phyloP scores from a whole-genome alignment of 2,329 filamentous ascomycete genomes.

The Grosmannia huntii region DNA sequence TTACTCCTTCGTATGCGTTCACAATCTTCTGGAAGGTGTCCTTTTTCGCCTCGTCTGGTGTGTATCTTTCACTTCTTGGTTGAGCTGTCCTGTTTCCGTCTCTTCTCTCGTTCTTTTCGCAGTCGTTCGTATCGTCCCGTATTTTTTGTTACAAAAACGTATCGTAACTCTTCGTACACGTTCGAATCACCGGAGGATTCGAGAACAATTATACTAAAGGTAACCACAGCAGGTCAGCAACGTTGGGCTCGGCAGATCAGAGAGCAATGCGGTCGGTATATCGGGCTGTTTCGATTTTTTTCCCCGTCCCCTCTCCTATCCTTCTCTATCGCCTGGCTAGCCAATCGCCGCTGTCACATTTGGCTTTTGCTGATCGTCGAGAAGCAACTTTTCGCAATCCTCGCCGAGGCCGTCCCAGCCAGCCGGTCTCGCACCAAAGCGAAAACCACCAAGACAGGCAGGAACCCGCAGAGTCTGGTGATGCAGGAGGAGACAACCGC shows the following conservation, averaged over 20 bases:
- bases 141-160: constrained; percentile 13
- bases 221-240: not conserved
- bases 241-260: not conserved
- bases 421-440: not conserved
- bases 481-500: not conserved
- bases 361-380: not conserved
- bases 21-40: not conserved
- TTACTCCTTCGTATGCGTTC: not conserved
- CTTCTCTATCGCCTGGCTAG: not conserved
- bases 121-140: constrained; percentile 7
- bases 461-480: not conserved
- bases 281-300: not conserved
- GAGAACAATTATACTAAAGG: constrained; percentile 6
- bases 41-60: not conserved
- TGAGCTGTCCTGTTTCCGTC: not conserved
- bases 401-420: not conserved
- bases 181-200: constrained; percentile 5
- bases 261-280: not conserved
- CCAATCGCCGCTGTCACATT: not conserved
- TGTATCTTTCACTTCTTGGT: not conserved
- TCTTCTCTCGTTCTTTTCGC: not conserved
- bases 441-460: not conserved
- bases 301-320: not conserved
- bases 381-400: not conserved
- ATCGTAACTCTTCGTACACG: constrained; percentile 13